Evolutionary conservation across 192 early-diverging fungal genomes (phyloP), one percentile per base, ranked within the genome.

Genomic region (Coemansia sp.): DNA sequence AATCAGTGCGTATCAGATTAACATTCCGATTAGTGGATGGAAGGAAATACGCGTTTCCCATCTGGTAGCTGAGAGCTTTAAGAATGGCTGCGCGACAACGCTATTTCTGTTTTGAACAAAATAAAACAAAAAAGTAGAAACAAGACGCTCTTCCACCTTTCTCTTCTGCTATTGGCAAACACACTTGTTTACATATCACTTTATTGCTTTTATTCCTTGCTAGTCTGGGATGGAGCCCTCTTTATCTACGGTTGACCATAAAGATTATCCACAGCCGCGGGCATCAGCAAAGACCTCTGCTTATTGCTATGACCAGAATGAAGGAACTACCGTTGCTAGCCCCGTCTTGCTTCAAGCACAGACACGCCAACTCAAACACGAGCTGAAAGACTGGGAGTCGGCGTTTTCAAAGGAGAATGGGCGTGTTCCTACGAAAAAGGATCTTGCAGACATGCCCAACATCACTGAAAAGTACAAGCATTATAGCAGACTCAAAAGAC

Each of bases 341-440:
- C 26, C 49, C 4, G 5, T 44, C 11, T 60, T 56, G 56, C 45
- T 50, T n/a, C 67, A 64, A 23, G 48, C 69, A 18, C 61, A 48
- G 6, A 53, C 70, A 41, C 66, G 61, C 26, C 50, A 72, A 26
- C 75, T 82, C 50, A 82, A 82, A 65, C 71, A 82, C 37, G 74
- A 76, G 64, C 68, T 82, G 48, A 82, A 82, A 50, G 56, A 48
- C 56, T 82, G 79, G 79, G 79, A 82, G 58, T 68, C 71, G 2
- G 65, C 45, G 49, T 82, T 82, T 40, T 57, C 70, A 42, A 64
- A 44, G 39, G 64, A 56, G 11, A 63, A 82, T 26, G 74, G 79
- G 11, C 79, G 79, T 4, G 48, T 48, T 2, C 74, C 79, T 9
- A 71, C 67, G n/a, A 76, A 76, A 13, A 43, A 44, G 16, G 79